Conservation (phyloP, 2,329 filamentous ascomycete species). For the Fusarium sp. region DNA sequence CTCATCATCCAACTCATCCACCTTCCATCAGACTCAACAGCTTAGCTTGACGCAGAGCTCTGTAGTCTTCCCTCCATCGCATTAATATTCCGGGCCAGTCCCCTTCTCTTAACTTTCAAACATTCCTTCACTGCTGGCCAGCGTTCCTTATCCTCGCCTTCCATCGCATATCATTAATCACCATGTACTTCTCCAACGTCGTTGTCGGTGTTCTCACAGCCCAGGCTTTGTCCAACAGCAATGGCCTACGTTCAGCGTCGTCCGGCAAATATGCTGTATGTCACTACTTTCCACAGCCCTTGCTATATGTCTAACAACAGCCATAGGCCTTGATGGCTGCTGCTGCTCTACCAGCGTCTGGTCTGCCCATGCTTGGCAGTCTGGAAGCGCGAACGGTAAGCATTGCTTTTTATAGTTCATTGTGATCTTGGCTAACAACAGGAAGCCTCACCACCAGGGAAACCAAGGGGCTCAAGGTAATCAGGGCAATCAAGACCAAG, state of each 20-base stretch:
- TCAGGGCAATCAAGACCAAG: not conserved
- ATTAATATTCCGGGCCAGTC: not conserved
- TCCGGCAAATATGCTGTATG: slow-evolving; percentile 24
- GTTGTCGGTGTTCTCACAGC: slow-evolving; percentile 27
- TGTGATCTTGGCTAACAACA: not conserved
- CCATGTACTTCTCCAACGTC: slow-evolving; percentile 29
- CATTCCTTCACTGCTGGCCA: slow-evolving; percentile 16
- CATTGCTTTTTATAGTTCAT: rapidly evolving
- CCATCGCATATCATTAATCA: not conserved
- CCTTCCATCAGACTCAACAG: not conserved
- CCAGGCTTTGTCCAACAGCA: slow-evolving; percentile 18
- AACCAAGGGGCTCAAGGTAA: not conserved
- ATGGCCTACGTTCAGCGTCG: not conserved
- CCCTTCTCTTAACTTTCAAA: not conserved
- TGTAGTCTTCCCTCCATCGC: not conserved
- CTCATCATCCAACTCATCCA: slow-evolving; percentile 7
- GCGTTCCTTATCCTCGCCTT: not conserved
- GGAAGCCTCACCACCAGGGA: slow-evolving; percentile 7
- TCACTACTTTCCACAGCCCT: not conserved
- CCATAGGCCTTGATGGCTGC: slow-evolving; percentile 24
- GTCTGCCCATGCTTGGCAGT: slow-evolving; percentile 21
- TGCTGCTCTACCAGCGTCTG: slow-evolving; percentile 21
- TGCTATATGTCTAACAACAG: not conserved
- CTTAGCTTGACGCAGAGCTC: slow-evolving; percentile 29
- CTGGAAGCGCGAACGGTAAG: slow-evolving; percentile 21